phyloP scores from a whole-genome alignment of 495 filamentous ascomycete species.

The Trichoderma erinaceum region DNA sequence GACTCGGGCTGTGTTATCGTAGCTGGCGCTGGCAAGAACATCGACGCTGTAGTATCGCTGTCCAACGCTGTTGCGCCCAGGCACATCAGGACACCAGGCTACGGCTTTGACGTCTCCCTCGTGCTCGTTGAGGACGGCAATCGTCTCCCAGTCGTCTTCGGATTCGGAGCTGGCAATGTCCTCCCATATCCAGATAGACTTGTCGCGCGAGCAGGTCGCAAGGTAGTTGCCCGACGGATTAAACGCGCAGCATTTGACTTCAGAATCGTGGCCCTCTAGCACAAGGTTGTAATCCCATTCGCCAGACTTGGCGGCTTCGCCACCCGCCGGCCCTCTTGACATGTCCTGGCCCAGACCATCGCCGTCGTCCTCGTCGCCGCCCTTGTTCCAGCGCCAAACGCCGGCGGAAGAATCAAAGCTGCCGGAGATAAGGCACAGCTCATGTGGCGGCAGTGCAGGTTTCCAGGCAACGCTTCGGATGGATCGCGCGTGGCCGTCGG shows the following conservation, averaged over 20 bases:
- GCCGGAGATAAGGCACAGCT: slow-evolving; percentile 79
- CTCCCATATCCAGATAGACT: slow-evolving; percentile 99
- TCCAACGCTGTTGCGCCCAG: slow-evolving; percentile 35
- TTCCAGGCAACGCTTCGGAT: slow-evolving; percentile 81
- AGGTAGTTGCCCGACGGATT: slow-evolving; percentile 71
- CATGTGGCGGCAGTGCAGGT: slow-evolving; percentile 51
- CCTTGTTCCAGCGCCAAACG: slow-evolving; percentile 66
- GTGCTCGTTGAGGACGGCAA: slow-evolving; percentile 90
- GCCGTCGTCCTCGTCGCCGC: slow-evolving; percentile 34
- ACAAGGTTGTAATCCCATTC: slow-evolving; percentile 78
- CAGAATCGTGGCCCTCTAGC: slow-evolving; percentile 87
- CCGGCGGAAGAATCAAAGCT: slow-evolving; percentile 87
- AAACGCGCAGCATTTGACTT: slow-evolving; percentile 84
- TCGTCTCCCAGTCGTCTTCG: slow-evolving; percentile 92
- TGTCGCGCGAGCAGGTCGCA: slow-evolving; percentile 86
- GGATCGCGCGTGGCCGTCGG: slow-evolving; percentile 83
- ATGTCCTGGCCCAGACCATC: slow-evolving; percentile 19
- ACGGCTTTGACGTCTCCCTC: slow-evolving; percentile 92
- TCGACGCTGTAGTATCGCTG: slow-evolving; percentile 43
- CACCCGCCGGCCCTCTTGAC: slow-evolving; percentile 18
- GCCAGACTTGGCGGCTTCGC: slow-evolving; percentile 21
- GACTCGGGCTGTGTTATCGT: slow-evolving; percentile 84
- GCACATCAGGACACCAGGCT: slow-evolving; percentile 69
- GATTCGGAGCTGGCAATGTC: slow-evolving; percentile 62
- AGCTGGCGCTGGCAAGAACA: slow-evolving; percentile 76